phyloP scores from a whole-genome alignment of 306 rosid species.

The Trifolium dubium region DNA sequence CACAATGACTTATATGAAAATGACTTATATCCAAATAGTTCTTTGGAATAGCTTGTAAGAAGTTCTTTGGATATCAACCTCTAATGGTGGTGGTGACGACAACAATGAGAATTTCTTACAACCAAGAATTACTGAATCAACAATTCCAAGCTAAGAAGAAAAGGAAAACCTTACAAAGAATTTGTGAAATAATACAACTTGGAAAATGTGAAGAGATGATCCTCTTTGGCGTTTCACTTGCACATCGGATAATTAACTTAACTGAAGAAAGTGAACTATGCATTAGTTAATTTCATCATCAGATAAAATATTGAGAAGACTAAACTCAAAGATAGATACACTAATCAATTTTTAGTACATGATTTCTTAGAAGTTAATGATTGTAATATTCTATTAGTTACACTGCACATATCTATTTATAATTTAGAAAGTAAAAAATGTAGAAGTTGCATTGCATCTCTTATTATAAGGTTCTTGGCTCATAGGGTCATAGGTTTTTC shows the following conservation, averaged over 20 bases:
- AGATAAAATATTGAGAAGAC: background rate
- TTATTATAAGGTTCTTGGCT: too few species aligned
- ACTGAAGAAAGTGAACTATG: too few species aligned
- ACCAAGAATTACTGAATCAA: conserved; percentile 12
- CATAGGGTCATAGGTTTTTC: too few species aligned
- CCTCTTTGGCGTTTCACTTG: too few species aligned
- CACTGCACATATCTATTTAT: conserved; percentile 31
- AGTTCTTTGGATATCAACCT: too few species aligned
- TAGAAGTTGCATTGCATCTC: background rate
- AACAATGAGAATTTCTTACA: background rate
- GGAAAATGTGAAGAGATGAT: too few species aligned
- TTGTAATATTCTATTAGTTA: conserved; percentile 22
- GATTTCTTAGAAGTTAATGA: conserved; percentile 17
- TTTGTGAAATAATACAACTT: conserved; percentile 8
- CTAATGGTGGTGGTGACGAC: background rate
- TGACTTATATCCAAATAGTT: too few species aligned
- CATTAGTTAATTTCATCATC: too few species aligned
- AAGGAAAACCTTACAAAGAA: background rate
- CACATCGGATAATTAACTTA: too few species aligned
- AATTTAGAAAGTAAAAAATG: conserved; percentile 8
- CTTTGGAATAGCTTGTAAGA: too few species aligned
- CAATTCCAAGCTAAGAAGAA: conserved; percentile 21
- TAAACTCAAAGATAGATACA: conserved; percentile 5
- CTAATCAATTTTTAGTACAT: conserved; percentile 32
- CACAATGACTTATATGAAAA: background rate